These are phyloP conservation scores for Trichomonas tenax DNA, from an alignment of 208 protist species.

Conservation along the genomic window DNA sequence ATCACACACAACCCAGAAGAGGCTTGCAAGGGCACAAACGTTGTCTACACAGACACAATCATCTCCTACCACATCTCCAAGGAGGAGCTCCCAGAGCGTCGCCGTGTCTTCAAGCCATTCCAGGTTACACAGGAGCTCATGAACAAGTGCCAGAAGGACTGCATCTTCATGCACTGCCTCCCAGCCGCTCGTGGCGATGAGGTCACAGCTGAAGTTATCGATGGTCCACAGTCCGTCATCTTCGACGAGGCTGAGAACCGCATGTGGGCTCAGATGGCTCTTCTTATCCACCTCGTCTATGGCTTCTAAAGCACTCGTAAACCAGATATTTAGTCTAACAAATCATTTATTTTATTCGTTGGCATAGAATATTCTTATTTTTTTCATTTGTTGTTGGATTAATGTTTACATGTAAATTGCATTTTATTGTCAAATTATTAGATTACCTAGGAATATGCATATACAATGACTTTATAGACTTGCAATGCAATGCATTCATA, in stretches of 20 bases:
- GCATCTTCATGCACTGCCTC: constrained; percentile 69
- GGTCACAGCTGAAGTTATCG: constrained; percentile 61
- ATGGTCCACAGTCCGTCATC: constrained; percentile 55
- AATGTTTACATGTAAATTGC: no score
- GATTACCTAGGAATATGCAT: no score
- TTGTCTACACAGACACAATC: constrained; percentile 41
- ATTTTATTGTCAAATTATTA: no score
- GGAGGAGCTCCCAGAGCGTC: neutral
- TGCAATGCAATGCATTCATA: no score
- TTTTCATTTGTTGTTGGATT: no score
- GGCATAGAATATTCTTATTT: no score
- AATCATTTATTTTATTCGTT: no score
- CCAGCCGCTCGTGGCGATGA: constrained; percentile 54
- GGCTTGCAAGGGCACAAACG: constrained; percentile 42
- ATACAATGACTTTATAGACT: no score
- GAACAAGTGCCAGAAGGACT: constrained; percentile 44
- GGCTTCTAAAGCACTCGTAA: neutral
- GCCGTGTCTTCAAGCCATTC: neutral
- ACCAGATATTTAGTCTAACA: no score
- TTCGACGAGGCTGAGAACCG: constrained; percentile 59
- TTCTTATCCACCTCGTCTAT: constrained; percentile 39
- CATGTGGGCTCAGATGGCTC: constrained; percentile 53
- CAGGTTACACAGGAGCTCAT: constrained; percentile 39
- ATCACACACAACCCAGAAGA: constrained; percentile 16
- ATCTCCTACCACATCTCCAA: neutral